Percentiles rank a stretch among this genome's conserved stretches.
Evolutionary conservation across 2,329 filamentous ascomycete species (phyloP).

Genomic region (Harringtonia lauricola): DNA sequence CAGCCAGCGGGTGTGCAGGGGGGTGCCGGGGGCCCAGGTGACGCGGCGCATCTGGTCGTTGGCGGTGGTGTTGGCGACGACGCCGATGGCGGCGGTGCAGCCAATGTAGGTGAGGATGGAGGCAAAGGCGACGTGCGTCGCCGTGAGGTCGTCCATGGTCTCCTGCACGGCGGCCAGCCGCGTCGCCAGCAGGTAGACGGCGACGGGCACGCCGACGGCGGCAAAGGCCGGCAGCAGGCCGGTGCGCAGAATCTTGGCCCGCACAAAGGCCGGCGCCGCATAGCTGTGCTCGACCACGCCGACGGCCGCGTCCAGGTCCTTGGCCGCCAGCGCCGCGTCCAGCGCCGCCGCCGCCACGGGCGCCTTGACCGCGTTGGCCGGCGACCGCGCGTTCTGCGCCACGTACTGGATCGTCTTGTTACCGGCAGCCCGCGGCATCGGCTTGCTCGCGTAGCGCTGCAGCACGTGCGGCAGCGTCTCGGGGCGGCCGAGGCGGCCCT

Average conservation of each 20-base stretch:
- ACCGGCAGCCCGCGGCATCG: conserved; percentile 36
- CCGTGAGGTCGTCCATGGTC: conserved; percentile 64
- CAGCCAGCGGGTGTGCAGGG: conserved; percentile 72
- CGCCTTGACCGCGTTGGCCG: conserved; percentile 62
- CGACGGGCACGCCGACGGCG: conserved; percentile 48
- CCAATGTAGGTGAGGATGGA: conserved; percentile 76
- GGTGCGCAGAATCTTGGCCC: conserved; percentile 55
- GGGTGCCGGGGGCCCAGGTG: conserved; percentile 76
- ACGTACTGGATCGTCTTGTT: conserved; percentile 49
- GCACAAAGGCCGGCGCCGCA: conserved; percentile 52
- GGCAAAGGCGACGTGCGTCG: conserved; percentile 67
- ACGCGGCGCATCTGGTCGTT: conserved; percentile 96
- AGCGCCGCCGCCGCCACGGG: conserved; percentile 63
- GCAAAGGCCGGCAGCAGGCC: conserved; percentile 48
- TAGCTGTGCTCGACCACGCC: conserved; percentile 63
- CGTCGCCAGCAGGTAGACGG: conserved; percentile 58
- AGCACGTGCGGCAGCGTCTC: conserved; percentile 72
- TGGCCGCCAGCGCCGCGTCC: conserved; percentile 65
- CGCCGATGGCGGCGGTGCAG: conserved; percentile 69
- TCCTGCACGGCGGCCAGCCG: conserved; percentile 56
- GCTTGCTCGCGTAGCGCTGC: conserved; percentile 74
- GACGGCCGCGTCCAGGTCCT: conserved; percentile 68
- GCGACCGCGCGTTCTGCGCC: conserved; percentile 54
- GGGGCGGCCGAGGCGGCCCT: conserved; percentile 60
- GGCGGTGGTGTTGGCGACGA: conserved; percentile 73